Evolutionary conservation across 2,329 filamentous ascomycete species (phyloP).

Genomic region (Ceratocystis variospora): DNA sequence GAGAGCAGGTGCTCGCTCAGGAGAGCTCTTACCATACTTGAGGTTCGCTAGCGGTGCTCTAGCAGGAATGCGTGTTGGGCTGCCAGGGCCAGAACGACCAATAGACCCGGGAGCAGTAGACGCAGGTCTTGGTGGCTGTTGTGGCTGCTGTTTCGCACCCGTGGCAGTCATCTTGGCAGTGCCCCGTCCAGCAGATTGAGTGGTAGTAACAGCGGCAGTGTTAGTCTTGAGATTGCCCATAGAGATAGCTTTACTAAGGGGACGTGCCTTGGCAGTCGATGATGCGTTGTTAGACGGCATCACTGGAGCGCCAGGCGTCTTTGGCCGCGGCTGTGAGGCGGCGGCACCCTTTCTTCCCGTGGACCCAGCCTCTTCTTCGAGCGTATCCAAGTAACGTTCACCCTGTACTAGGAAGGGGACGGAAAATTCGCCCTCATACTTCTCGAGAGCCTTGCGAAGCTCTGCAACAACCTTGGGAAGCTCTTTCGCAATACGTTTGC

Average conservation of each 20-base stretch:
- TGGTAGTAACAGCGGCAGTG: conserved; percentile 7
- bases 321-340: conserved; percentile 37
- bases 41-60: conserved; percentile 56
- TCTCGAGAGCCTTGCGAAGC: conserved; percentile 65
- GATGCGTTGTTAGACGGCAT: conserved; percentile 54
- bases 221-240: conserved; percentile 20
- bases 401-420: conserved; percentile 87
- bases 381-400: conserved; percentile 72
- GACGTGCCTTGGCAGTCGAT: conserved; percentile 27
- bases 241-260: conserved; percentile 23
- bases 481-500: conserved; percentile 92
- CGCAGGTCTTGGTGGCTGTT: conserved; percentile 23
- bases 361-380: conserved; percentile 48
- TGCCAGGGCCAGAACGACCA: conserved; percentile 26
- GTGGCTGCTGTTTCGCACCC: conserved; percentile 24
- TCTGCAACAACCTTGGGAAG: conserved; percentile 81
- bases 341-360: conserved; percentile 34
- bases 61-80: conserved; percentile 55
- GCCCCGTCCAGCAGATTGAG: conserved; percentile 27
- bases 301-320: conserved; percentile 36
- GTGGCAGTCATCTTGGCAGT: conserved; percentile 42
- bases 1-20: conserved; percentile 47
- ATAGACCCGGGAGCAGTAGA: conserved; percentile 19
- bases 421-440: conserved; percentile 89
- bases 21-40: conserved; percentile 62